phyloP scores from a whole-genome alignment of 306 rosid genomes.

The Inga laurina region DNA sequence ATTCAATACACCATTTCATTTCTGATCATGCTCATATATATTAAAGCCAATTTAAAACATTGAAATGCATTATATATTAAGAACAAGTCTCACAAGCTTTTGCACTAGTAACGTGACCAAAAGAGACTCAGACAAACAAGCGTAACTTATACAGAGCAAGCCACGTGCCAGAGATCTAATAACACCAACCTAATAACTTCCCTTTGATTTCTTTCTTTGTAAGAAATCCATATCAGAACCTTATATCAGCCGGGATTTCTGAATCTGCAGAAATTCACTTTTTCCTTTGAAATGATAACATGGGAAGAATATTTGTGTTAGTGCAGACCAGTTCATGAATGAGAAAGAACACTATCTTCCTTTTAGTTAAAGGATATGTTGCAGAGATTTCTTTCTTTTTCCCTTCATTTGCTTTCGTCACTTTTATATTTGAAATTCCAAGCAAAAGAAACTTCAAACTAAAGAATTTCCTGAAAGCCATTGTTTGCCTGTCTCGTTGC shows the following conservation, averaged over 20 bases:
- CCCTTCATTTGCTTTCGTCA: neutral
- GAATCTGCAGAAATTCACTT: neutral
- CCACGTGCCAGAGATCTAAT: neutral
- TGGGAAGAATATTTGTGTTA: neutral
- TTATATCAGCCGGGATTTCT: neutral
- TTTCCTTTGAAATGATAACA: neutral
- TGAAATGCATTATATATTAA: neutral
- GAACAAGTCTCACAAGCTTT: neutral
- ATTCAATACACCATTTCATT: neutral
- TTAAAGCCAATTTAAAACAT: neutral
- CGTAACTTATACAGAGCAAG: neutral
- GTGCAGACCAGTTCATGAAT: neutral
- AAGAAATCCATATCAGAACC: neutral
- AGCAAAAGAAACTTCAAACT: slow-evolving; percentile 1
- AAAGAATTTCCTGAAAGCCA: neutral
- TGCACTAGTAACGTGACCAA: neutral
- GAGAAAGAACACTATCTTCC: neutral
- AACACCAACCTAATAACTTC: neutral
- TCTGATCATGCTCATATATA: neutral
- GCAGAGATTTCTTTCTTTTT: neutral
- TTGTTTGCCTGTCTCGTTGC: neutral
- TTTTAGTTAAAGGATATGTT: neutral
- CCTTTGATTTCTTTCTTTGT: neutral
- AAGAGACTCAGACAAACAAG: neutral
- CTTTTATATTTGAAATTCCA: neutral